These are phyloP conservation scores for Tricholomella constricta DNA, from an alignment of 768 basidiomycete species.

Conservation along the genomic window DNA sequence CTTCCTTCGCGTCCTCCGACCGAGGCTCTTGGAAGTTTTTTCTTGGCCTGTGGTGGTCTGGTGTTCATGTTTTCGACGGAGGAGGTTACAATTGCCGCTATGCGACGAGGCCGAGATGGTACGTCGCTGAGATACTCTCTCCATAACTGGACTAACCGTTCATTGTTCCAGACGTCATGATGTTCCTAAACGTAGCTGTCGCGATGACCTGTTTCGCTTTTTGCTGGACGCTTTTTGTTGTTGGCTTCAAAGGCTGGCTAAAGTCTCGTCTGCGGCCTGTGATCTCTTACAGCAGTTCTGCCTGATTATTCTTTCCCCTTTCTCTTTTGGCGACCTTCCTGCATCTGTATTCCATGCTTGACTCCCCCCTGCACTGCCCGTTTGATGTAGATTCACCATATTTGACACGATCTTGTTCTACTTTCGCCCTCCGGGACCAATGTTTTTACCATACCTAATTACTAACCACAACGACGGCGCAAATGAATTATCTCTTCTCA, in stretches of 20 bases:
- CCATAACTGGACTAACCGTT: neutral
- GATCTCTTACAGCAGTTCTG: slow-evolving; percentile 32
- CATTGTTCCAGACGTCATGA: slow-evolving; percentile 68
- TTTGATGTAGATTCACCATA: slow-evolving; percentile 6
- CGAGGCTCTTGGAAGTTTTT: slow-evolving; percentile 86
- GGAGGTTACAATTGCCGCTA: slow-evolving; percentile 86
- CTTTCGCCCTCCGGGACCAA: neutral
- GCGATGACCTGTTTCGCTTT: slow-evolving; percentile 86
- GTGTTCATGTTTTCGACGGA: slow-evolving; percentile 90
- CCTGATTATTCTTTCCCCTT: slow-evolving; percentile 2
- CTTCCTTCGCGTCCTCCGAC: slow-evolving; percentile 93
- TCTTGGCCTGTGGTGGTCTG: slow-evolving; percentile 85
- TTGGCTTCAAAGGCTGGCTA: slow-evolving; percentile 83
- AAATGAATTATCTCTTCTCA: slow-evolving; percentile 1
- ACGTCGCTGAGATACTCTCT: slow-evolving; percentile 22
- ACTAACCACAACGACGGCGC: slow-evolving; percentile 6
- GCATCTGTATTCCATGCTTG: slow-evolving; percentile 7
- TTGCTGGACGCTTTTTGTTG: slow-evolving; percentile 77
- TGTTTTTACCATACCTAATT: slow-evolving; percentile 15
- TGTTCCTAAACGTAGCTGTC: slow-evolving; percentile 85
- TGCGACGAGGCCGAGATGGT: slow-evolving; percentile 89
- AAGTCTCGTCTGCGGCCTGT: slow-evolving; percentile 40
- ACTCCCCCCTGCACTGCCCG: neutral
- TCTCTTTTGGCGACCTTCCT: neutral
- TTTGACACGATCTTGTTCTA: neutral